Percentiles rank a stretch among this genome's conserved stretches.
Evolutionary conservation across 768 basidiomycete genomes (phyloP).

Genomic region (Rubroboletus pulcherrimus): DNA sequence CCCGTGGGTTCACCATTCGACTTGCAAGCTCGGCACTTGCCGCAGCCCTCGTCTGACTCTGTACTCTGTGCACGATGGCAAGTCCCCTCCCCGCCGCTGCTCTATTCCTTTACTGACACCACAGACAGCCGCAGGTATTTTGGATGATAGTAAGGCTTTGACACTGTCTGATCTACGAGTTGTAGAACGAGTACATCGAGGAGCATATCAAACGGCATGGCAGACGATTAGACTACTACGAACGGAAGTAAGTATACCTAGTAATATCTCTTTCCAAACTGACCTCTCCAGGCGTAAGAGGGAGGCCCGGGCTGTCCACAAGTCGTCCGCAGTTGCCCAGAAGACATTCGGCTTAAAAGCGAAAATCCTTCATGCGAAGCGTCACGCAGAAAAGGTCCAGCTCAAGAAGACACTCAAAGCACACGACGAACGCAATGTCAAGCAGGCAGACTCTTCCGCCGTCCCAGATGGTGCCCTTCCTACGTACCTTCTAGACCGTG

Average conservation of each 20-base stretch:
- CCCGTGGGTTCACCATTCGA: background rate
- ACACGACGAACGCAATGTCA: slow-evolving; percentile 98
- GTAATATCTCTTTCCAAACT: background rate
- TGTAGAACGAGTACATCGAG: slow-evolving; percentile 98
- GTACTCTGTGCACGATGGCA: slow-evolving; percentile 21
- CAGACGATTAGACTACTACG: slow-evolving; percentile 91
- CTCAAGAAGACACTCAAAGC: slow-evolving; percentile 99
- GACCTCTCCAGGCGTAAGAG: slow-evolving; percentile 62
- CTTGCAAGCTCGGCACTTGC: slow-evolving; percentile 26
- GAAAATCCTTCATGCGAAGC: slow-evolving; percentile 94
- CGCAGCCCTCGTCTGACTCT: slow-evolving; percentile 6
- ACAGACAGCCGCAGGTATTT: slow-evolving; percentile 61
- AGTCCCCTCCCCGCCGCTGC: slow-evolving; percentile 3
- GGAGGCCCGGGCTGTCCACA: slow-evolving; percentile 74
- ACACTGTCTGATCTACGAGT: slow-evolving; percentile 7
- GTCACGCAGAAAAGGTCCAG: slow-evolving; percentile 96
- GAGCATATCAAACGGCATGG: slow-evolving; percentile 98
- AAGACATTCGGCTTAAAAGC: slow-evolving; percentile 96
- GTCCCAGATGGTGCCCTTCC: slow-evolving; percentile 90
- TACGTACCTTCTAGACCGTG: slow-evolving; percentile 93
- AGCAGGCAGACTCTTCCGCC: slow-evolving; percentile 80
- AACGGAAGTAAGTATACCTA: slow-evolving; percentile 69
- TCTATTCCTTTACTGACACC: slow-evolving; percentile 11
- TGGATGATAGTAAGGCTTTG: background rate
- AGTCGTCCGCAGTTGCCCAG: slow-evolving; percentile 80